Conservation (phyloP, 1,139 yeast species). For the Candida sanyaensis region DNA sequence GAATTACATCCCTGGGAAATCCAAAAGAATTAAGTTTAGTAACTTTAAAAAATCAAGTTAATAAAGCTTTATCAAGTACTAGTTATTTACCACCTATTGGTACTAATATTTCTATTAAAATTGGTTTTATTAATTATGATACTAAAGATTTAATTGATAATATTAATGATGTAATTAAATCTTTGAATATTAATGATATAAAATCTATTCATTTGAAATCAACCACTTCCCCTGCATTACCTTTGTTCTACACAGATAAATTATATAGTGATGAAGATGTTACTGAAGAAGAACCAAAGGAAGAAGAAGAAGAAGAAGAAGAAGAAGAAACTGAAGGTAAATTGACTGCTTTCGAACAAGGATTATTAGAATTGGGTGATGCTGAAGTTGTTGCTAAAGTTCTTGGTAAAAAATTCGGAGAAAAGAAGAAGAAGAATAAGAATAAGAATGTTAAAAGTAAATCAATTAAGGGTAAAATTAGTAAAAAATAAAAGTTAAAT, state of each 20-base stretch:
- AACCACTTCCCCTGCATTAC: slow-evolving; percentile 75
- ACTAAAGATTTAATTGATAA: slow-evolving; percentile 49
- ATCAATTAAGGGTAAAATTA: slow-evolving; percentile 12
- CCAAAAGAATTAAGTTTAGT: slow-evolving; percentile 51
- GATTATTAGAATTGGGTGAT: slow-evolving; percentile 77
- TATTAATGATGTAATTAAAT: slow-evolving; percentile 54
- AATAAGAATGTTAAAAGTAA: slow-evolving; percentile 14
- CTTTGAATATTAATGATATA: slow-evolving; percentile 45
- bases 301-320: slow-evolving; percentile 27
- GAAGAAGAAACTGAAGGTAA: slow-evolving; percentile 33
- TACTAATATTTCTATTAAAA: slow-evolving; percentile 60
- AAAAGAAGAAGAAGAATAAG: slow-evolving; percentile 10
- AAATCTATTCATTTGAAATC: slow-evolving; percentile 73
- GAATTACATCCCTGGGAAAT: slow-evolving; percentile 39
- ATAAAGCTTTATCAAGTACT: slow-evolving; percentile 59
- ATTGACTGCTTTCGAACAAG: slow-evolving; percentile 67
- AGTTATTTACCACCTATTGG: slow-evolving; percentile 76
- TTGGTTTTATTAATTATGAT: slow-evolving; percentile 55
- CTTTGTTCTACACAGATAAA: slow-evolving; percentile 70
- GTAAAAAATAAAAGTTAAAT: not conserved
- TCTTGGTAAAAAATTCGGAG: slow-evolving; percentile 40
- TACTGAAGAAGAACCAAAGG: too few relatives aligned
- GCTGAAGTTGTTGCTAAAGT: slow-evolving; percentile 61
- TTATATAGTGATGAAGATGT: slow-evolving; percentile 47
- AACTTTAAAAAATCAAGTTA: slow-evolving; percentile 60